Conservation (phyloP, 2,329 filamentous ascomycete species). For the Allantophomopsis cytisporea region DNA sequence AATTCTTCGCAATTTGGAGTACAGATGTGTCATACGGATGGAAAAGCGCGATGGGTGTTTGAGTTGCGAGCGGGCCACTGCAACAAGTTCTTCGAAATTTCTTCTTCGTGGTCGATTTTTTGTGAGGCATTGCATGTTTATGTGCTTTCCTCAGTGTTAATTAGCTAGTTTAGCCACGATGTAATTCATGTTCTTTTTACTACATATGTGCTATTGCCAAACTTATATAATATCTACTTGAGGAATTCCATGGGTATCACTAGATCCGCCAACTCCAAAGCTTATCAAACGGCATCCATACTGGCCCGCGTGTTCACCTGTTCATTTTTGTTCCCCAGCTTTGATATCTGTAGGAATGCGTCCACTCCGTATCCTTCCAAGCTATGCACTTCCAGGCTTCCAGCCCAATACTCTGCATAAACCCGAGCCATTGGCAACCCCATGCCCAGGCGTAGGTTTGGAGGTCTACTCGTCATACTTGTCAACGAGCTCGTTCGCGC, state of each 20-base stretch:
- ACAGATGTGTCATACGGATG: not conserved
- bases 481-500: conserved; percentile 44
- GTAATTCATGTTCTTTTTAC: conserved; percentile 18
- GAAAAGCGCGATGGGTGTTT: conserved; percentile 1
- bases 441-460: conserved; percentile 81
- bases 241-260: not conserved
- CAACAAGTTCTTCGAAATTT: conserved; percentile 8
- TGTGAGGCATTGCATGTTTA: no score
- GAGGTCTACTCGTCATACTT: conserved; percentile 68
- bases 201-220: not conserved
- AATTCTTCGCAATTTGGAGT: conserved; percentile 5
- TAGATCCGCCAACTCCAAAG: not conserved
- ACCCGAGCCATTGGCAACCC: conserved; percentile 86
- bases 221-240: no score
- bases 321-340: conserved; percentile 96
- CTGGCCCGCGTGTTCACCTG: conserved; percentile 67
- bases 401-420: conserved; percentile 97
- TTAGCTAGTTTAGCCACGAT: conserved; percentile 18
- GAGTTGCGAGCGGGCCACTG: conserved; percentile 15
- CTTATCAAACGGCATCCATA: conserved; percentile 52
- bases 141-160: conserved; percentile 1
- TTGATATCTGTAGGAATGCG: conserved; percentile 90
- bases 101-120: conserved; percentile 4
- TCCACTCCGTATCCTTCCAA: conserved; percentile 93
- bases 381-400: conserved; percentile 79